Percentiles rank a stretch among this genome's conserved stretches.
Conservation (phyloP, 139 green algal species). For the Coelastrella sp. region DNA sequence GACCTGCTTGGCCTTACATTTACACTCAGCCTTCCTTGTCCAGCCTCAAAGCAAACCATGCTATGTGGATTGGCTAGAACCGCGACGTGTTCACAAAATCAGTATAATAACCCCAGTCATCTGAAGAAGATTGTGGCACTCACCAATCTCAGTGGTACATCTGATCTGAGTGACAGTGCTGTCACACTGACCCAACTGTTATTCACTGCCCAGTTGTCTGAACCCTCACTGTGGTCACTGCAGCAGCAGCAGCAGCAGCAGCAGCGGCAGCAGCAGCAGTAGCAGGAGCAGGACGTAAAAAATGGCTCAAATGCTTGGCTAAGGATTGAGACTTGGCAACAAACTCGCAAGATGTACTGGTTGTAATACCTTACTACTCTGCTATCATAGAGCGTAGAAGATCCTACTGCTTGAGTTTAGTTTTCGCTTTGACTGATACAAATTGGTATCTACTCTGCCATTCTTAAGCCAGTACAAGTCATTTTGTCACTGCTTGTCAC, state of each 20-base stretch:
- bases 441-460: not conserved
- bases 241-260: not conserved
- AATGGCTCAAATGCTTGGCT: no score
- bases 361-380: no score
- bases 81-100: not conserved
- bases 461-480: not conserved
- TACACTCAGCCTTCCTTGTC: not conserved
- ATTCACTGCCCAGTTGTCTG: slow-evolving; percentile 74
- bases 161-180: slow-evolving; percentile 59
- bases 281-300: not conserved
- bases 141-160: slow-evolving; percentile 52
- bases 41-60: not conserved
- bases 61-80: not conserved
- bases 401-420: no score
- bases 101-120: not conserved
- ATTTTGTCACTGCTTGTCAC: not conserved
- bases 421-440: no score
- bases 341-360: no score
- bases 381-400: no score
- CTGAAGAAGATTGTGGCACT: not conserved
- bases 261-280: no score
- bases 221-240: slow-evolving; percentile 64
- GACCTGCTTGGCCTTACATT: not conserved
- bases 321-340: not conserved
- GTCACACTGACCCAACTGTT: slow-evolving; percentile 78